phyloP scores from a whole-genome alignment of 2,329 filamentous ascomycete species.

The Pseudogymnoascus sp. region DNA sequence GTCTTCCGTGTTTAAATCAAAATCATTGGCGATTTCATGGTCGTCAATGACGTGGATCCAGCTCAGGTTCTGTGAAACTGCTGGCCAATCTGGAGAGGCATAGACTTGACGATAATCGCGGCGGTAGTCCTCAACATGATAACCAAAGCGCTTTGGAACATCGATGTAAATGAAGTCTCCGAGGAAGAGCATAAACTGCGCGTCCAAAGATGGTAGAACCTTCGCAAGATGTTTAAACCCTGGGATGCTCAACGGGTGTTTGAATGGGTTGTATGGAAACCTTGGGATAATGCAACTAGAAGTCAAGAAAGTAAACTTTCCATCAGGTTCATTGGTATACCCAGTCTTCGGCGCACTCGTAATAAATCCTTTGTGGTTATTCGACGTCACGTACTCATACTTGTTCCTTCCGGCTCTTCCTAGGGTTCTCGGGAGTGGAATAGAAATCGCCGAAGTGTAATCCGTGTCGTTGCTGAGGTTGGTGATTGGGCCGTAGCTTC shows the following conservation, averaged over 20 bases:
- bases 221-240: constrained; percentile 70
- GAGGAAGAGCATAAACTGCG: constrained; percentile 74
- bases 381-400: constrained; percentile 81
- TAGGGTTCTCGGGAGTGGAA: constrained; percentile 56
- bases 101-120: constrained; percentile 95
- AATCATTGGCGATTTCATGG: constrained; percentile 94
- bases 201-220: constrained; percentile 62
- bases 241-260: constrained; percentile 73
- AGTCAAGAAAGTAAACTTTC: constrained; percentile 80
- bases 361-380: constrained; percentile 79
- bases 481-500: constrained; percentile 54
- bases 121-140: constrained; percentile 66
- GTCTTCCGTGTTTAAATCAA: constrained; percentile 67
- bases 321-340: constrained; percentile 49
- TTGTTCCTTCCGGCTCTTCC: constrained; percentile 58
- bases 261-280: constrained; percentile 80
- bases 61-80: constrained; percentile 69
- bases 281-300: constrained; percentile 89
- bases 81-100: constrained; percentile 82
- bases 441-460: constrained; percentile 63
- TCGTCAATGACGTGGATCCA: constrained; percentile 98
- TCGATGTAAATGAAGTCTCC: constrained; percentile 90
- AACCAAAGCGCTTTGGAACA: constrained; percentile 73
- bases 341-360: constrained; percentile 66
- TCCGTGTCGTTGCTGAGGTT: constrained; percentile 70